A percentile compares a stretch with the other conserved stretches of the same genome.
Evolutionary conservation across 257 asterid species (phyloP).

Genomic region (Gardenia jasminoides): DNA sequence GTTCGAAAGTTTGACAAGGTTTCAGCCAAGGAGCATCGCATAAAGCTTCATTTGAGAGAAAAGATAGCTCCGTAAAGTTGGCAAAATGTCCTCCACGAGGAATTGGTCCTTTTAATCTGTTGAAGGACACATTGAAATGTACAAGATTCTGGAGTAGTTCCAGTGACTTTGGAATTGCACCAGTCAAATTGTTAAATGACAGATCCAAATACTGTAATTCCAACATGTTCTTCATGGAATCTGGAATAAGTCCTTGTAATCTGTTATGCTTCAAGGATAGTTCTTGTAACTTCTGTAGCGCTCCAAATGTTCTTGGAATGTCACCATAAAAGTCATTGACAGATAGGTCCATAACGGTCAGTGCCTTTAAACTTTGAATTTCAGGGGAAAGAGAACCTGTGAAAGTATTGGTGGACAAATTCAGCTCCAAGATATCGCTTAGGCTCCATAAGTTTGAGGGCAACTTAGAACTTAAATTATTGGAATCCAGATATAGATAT

Average conservation of each 20-base stretch:
- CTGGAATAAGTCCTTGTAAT: constrained; percentile 10
- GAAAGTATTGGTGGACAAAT: not conserved
- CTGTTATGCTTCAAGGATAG: not conserved
- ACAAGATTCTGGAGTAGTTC: not conserved
- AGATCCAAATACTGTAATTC: not conserved
- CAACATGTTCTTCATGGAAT: not conserved
- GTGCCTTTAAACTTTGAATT: not conserved
- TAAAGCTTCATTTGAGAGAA: not conserved
- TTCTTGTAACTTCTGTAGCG: not conserved
- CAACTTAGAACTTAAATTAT: not conserved
- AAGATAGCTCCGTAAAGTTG: not conserved
- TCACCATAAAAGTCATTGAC: not conserved
- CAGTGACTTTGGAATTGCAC: not conserved
- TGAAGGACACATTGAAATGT: not conserved
- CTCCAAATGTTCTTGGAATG: not conserved
- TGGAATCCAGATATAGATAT: not conserved
- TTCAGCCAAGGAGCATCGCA: not conserved
- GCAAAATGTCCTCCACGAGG: not conserved
- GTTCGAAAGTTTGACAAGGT: not conserved
- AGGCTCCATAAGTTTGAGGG: constrained; percentile 1
- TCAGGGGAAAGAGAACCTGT: not conserved
- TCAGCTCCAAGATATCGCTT: not conserved
- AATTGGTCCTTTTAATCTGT: not conserved
- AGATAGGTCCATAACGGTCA: not conserved
- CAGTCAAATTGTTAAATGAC: not conserved